These are phyloP conservation scores for Hyphopichia burtonii DNA, from an alignment of 1,139 yeast genomes.

Conservation along the genomic window DNA sequence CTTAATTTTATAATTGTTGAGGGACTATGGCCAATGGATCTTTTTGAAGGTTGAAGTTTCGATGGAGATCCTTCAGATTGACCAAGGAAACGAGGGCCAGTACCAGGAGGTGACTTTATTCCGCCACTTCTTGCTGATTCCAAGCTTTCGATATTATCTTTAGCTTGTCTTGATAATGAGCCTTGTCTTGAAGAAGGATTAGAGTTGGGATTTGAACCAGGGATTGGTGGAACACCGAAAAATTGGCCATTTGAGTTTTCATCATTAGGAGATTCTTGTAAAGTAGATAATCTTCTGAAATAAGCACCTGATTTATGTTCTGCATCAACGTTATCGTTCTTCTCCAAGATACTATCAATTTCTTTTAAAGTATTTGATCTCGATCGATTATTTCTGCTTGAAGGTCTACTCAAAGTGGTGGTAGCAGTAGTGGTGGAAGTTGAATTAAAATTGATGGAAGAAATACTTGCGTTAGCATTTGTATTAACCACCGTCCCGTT, in stretches of 20 bases:
- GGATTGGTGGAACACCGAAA: background rate
- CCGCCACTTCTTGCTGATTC: background rate
- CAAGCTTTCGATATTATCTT: slow-evolving; percentile 3
- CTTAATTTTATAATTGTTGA: slow-evolving; percentile 48
- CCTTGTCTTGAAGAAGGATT: slow-evolving; percentile 8
- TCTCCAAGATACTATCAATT: slow-evolving; percentile 39
- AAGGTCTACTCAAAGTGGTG: slow-evolving; percentile 14
- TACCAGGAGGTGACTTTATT: slow-evolving; percentile 2
- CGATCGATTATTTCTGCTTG: slow-evolving; percentile 20
- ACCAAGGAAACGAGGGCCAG: background rate
- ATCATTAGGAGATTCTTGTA: slow-evolving; percentile 56
- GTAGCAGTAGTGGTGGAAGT: slow-evolving; percentile 11
- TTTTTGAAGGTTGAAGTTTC: slow-evolving; percentile 9
- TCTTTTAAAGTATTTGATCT: slow-evolving; percentile 43
- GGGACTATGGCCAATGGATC: slow-evolving; percentile 11
- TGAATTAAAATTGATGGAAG: slow-evolving; percentile 3
- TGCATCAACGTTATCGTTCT: slow-evolving; percentile 39
- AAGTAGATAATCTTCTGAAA: slow-evolving; percentile 66
- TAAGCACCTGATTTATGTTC: slow-evolving; percentile 63
- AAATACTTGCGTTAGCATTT: background rate
- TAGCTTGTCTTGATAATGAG: slow-evolving; percentile 3
- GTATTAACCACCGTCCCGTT: background rate
- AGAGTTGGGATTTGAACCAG: slow-evolving; percentile 8
- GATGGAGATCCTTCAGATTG: slow-evolving; percentile 10
- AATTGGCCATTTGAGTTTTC: slow-evolving; percentile 13